Evolutionary conservation across 768 basidiomycete species (phyloP).

Genomic region (Termitomyces titanicus): DNA sequence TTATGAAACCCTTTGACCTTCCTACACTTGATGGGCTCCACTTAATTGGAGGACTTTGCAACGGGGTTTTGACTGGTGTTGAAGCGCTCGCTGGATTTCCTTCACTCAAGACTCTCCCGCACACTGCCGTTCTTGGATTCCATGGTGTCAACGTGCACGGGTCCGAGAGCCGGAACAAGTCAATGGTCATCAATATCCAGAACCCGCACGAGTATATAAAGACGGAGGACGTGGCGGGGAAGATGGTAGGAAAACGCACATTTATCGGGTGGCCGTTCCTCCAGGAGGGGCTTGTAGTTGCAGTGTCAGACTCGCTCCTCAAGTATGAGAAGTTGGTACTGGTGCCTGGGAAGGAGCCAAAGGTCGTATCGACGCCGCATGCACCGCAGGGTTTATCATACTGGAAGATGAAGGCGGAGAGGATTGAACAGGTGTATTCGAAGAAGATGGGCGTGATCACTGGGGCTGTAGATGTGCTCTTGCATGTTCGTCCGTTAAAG

Average conservation of each 20-base stretch:
- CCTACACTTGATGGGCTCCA: conserved; percentile 86
- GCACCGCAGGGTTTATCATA: conserved; percentile 57
- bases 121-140: conserved; percentile 69
- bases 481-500: conserved; percentile 91
- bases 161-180: conserved; percentile 85
- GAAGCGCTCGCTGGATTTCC: conserved; percentile 95
- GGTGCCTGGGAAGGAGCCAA: conserved; percentile 44
- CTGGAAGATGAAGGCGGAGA: conserved; percentile 82
- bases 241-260: conserved; percentile 71
- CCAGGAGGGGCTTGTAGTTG: conserved; percentile 84
- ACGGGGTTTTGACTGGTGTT: conserved; percentile 84
- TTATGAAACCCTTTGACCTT: conserved; percentile 80
- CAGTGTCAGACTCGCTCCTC: conserved; percentile 83
- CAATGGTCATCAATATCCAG: conserved; percentile 85
- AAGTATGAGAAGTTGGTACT: conserved; percentile 73
- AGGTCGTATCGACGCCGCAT: conserved; percentile 73
- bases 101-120: conserved; percentile 84
- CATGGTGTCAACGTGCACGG: conserved; percentile 96
- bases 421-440: conserved; percentile 81
- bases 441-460: conserved; percentile 87
- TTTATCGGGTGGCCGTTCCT: conserved; percentile 95
- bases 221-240: conserved; percentile 67
- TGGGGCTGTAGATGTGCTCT: conserved; percentile 71
- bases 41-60: conserved; percentile 80
- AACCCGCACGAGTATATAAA: conserved; percentile 68